Conservation (phyloP, 1,139 yeast genomes). For the Nematodospora anomalae region DNA sequence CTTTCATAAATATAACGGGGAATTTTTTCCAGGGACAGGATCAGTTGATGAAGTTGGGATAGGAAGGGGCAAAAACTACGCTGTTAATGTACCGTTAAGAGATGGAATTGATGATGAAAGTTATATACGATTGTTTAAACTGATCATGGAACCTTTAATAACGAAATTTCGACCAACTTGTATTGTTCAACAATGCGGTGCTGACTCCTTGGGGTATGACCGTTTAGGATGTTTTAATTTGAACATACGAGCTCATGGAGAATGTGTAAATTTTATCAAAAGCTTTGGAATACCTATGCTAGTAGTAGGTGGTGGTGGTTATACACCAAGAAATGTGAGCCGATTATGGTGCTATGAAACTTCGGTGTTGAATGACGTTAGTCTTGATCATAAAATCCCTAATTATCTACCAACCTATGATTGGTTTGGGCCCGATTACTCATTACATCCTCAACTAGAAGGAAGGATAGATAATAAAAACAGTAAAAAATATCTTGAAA, state of each 20-base stretch:
- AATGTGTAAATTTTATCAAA: slow-evolving; percentile 84
- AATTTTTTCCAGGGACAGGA: slow-evolving; percentile 96
- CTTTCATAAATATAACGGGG: slow-evolving; percentile 93
- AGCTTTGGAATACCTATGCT: slow-evolving; percentile 86
- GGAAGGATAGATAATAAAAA: slow-evolving; percentile 89
- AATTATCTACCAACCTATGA: slow-evolving; percentile 76
- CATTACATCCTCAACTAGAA: slow-evolving; percentile 85
- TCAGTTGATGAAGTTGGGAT: slow-evolving; percentile 83
- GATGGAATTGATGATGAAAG: slow-evolving; percentile 97
- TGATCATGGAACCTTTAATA: slow-evolving; percentile 84
- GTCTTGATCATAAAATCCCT: slow-evolving; percentile 75
- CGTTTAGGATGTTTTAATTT: slow-evolving; percentile 90
- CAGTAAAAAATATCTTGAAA: slow-evolving; percentile 78
- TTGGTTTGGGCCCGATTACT: slow-evolving; percentile 91
- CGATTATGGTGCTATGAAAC: slow-evolving; percentile 96
- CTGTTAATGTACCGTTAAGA: slow-evolving; percentile 88
- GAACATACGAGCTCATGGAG: slow-evolving; percentile 91
- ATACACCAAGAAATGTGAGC: slow-evolving; percentile 93
- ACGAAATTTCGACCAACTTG: slow-evolving; percentile 86
- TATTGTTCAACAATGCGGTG: slow-evolving; percentile 95
- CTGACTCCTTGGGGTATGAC: slow-evolving; percentile 93
- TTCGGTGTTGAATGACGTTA: slow-evolving; percentile 76
- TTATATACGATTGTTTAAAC: slow-evolving; percentile 72
- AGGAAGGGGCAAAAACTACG: slow-evolving; percentile 82
- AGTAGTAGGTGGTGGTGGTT: slow-evolving; percentile 97